Conservation (phyloP, 139 green algal genomes). For the Dunaliella primolecta region DNA sequence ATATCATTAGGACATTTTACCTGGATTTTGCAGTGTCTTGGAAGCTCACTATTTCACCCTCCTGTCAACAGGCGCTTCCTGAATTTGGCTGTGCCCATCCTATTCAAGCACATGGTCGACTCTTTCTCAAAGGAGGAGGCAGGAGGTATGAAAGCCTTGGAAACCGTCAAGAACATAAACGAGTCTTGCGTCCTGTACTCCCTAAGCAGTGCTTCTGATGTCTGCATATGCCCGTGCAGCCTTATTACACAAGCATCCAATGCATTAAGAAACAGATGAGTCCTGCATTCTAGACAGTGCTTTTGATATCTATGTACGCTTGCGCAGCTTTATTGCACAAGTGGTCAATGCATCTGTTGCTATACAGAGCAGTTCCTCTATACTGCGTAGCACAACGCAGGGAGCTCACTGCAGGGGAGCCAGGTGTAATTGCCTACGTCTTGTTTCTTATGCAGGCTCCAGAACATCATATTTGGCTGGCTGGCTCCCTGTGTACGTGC, state of each 20-base stretch:
- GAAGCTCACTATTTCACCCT: background rate
- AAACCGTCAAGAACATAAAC: background rate
- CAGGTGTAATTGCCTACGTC: too few species aligned
- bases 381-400: too few species aligned
- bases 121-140: slow-evolving; percentile 1
- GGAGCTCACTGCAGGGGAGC: too few species aligned
- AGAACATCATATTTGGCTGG: background rate
- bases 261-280: background rate
- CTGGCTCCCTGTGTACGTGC: background rate
- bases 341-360: too few species aligned
- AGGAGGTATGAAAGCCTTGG: background rate
- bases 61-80: background rate
- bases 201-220: too few species aligned
- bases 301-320: too few species aligned
- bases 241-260: too few species aligned
- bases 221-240: too few species aligned
- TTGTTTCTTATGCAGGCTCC: too few species aligned
- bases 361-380: too few species aligned
- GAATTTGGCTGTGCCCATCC: slow-evolving; percentile 54
- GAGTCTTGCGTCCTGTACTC: too few species aligned
- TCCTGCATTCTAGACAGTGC: background rate
- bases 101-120: slow-evolving; percentile 65
- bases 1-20: background rate
- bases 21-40: background rate
- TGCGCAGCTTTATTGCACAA: too few species aligned